Base-by-base conservation (phyloP, 2,329 filamentous ascomycete species). In the Diaporthe ilicicola region DNA sequence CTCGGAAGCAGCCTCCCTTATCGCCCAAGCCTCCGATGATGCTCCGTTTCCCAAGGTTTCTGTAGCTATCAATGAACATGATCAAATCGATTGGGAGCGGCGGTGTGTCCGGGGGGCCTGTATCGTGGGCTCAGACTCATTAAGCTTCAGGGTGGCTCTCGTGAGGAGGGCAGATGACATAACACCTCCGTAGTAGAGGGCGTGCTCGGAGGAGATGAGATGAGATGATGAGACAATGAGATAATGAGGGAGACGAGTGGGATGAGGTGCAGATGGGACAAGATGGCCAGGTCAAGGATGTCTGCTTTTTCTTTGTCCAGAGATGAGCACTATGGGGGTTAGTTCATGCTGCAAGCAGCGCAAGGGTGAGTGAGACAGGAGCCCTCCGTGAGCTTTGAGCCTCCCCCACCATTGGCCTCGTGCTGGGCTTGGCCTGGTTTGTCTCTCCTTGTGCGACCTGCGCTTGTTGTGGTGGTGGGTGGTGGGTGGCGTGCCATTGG, bases 341-440 rank as follows among this genome's bases (percentile, higher is more conserved):
- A 64, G 59, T 50, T 37, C 29, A 64, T 64, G 59, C 59, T 64
- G 59, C 59, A 64, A 64, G 44, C 59, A 42, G 59, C n/a, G 19
- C 17, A 24, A 37, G 42, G 55, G 27, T 29, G 27, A 62, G 39
- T 61, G 37, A 44, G 55, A 61, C 55, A 61, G 7, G 55, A 61
- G 55, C 55, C n/a, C 42, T 22, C 56, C 29, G 32, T n/a, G 19
- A 19, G 32, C 27, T 12, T 64, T 64, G 59, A 64, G 59, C 59
- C 59, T 64, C 59, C 59, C 59, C 59, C 59, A 64, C 59, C 59
- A 50, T 50, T 50, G 44, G 59, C 44, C 59, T 64, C 59, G 44
- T 64, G 59, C 59, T 22, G 29, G 29, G 48, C 46, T 51, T 51
- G 48, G n/a, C 6, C 9, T 51, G 22, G 48, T 17, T 13, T n/a